Base-by-base conservation (phyloP, 345 rosid species). In the Hypericum androsaemum region DNA sequence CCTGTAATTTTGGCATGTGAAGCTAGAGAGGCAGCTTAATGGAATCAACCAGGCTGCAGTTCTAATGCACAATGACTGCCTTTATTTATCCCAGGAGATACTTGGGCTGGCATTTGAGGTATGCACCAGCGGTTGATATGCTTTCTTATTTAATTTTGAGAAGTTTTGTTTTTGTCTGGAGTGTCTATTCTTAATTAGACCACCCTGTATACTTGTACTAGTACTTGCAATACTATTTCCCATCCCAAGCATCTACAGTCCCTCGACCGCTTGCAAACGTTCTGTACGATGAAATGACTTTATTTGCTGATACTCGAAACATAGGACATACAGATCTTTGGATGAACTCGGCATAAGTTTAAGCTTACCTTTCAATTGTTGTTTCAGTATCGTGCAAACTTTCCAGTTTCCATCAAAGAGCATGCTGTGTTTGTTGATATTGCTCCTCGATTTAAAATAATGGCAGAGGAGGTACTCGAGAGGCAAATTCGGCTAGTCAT, bases 21-120 rank as follows among this genome's bases (percentile, higher is more conserved):
- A 92, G 98, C 78, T 88, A 77, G 95, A 86, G 68, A 85, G 79
- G 74, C 86, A 81, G 85, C 94, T 92, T 58, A 78, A 81, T 73
- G 77, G 83, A 60, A 78, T 92, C 80, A 88, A 83, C 73, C 90
- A 81, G 70, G 90, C 73, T 62, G 95, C 94, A 69, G 82, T 71
- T 69, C 86, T 92, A 44, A 72, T 88, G 79, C 97, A 88, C 80
- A 88, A 88, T 54, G 98, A 92, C 73, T 83, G 90, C 69, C 76
- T 85, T 40, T 88, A 80, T 73, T 62, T 92, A 67, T 86, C 39
- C 15, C 32, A 22, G 32, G 32, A 22, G 32, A 22, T 22, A n/a
- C 37, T 9, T 42, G 60, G 10, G 49, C 57, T 22, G 32, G 32
- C 32, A 22, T 22, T 22, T 22, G 32, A 22, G 32, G 32, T 22